Base-by-base conservation (phyloP, 2,329 filamentous ascomycete genomes). In the Alternaria solani region DNA sequence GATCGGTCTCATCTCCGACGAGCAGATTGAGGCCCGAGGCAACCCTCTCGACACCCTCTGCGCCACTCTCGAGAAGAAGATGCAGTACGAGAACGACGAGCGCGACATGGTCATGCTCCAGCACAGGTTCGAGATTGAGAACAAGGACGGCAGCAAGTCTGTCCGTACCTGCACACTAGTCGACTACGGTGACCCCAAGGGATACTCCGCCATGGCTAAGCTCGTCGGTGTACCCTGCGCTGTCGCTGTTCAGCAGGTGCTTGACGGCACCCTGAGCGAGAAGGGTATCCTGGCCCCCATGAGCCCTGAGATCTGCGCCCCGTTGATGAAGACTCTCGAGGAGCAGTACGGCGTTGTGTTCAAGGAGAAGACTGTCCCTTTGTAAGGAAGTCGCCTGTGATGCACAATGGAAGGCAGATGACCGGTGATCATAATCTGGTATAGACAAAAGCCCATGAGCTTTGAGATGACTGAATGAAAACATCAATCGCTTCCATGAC, bases 41-140 rank as follows among this genome's bases (percentile, higher is more conserved):
- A 97, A 92, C 83, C 91, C 93, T 4, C 86, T 97, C 25, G 94
- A 97, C 79, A 94, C 91, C n/a, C 88, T 97, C 39, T 97, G 93
- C 82, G 92, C 92, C 32, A 91, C 89, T 3, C 87, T 97, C 30
- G 93, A 96, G 84, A 82, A 91, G 84, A 96, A 96, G 88, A 96
- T 96, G 92, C 87, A 91, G 80, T 97, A 90, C 79, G 90, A 87
- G 74, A 84, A 90, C 71, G 90, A 86, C 62, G 93, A 97, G 87
- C 89, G 93, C 61, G 93, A 96, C 79, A 83, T 96, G 67, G 91
- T 95, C 57, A 85, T 87, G 81, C 85, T 93, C 32, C 91, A 93
- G 82, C 90, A 92, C 83, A 90, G 88, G 82, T 96, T 96, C 78
- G 89, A 89, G 77, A 92, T 96, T 68, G 91, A 95, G 84, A 84